Evolutionary conservation across 2,329 filamentous ascomycete genomes (phyloP).

Genomic region (Orbilia brochopaga): DNA sequence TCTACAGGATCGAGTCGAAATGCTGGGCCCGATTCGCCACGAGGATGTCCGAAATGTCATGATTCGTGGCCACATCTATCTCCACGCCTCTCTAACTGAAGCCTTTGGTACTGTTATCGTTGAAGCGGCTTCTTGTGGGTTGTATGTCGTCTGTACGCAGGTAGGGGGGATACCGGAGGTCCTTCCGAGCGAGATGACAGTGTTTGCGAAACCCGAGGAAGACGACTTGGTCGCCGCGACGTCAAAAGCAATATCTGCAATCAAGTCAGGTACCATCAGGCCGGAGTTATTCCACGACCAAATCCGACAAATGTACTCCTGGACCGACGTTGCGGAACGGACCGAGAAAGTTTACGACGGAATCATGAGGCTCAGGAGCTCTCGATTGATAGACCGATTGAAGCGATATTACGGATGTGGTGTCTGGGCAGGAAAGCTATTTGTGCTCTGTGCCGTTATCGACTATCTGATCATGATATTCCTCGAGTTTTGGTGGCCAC

Average conservation of each 20-base stretch:
- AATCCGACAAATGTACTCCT: conserved; percentile 98
- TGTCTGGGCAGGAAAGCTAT: conserved; percentile 97
- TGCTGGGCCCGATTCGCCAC: conserved; percentile 89
- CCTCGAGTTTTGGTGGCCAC: conserved; percentile 83
- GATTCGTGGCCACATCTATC: conserved; percentile 94
- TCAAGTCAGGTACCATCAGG: conserved; percentile 83
- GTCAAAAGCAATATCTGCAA: conserved; percentile 81
- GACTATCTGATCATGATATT: conserved; percentile 91
- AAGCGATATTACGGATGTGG: conserved; percentile 98
- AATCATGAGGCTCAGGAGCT: conserved; percentile 84
- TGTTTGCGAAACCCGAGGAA: conserved; percentile 95
- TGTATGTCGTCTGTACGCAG: conserved; percentile 95
- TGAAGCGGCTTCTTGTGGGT: conserved; percentile 90
- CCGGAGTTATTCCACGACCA: conserved; percentile 96
- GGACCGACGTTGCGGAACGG: conserved; percentile 91
- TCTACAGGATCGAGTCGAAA: conserved; percentile 88
- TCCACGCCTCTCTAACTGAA: conserved; percentile 92
- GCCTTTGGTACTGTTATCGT: conserved; percentile 98
- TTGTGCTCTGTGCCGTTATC: conserved; percentile 90
- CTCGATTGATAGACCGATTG: conserved; percentile 89
- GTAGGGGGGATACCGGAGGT: conserved; percentile 98
- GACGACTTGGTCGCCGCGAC: conserved; percentile 92
- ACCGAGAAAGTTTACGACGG: conserved; percentile 96
- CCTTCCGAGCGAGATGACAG: conserved; percentile 93
- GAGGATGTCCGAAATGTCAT: conserved; percentile 98